A percentile compares a stretch with the other conserved stretches of the same genome.
phyloP scores from a whole-genome alignment of 2,329 filamentous ascomycete genomes.

The Cladophialophora exuberans region DNA sequence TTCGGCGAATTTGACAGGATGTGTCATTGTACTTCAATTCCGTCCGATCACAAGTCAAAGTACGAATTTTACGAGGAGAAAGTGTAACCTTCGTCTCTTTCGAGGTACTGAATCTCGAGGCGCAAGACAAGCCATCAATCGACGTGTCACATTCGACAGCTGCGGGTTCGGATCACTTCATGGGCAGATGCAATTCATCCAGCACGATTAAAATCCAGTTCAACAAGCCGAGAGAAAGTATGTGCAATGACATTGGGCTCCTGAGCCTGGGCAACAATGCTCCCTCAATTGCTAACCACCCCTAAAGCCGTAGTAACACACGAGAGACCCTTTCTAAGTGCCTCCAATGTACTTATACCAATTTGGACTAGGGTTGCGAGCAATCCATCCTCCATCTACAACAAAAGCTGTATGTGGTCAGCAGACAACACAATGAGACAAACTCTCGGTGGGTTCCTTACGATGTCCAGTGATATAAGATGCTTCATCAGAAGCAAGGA shows the following conservation, averaged over 20 bases:
- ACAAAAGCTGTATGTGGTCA: constrained; percentile 17
- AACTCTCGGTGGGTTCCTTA: constrained; percentile 4
- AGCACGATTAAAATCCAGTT: background rate
- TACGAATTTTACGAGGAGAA: background rate
- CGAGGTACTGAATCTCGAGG: background rate
- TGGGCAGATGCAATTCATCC: background rate
- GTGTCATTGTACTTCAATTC: background rate
- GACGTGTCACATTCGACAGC: background rate
- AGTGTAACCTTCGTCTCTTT: background rate
- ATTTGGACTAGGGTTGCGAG: constrained; percentile 22
- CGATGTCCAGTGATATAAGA: constrained; percentile 24
- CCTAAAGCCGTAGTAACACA: background rate
- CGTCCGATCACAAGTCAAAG: background rate
- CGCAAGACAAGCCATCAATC: constrained; percentile 2
- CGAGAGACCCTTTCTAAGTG: background rate
- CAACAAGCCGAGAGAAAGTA: constrained; percentile 3
- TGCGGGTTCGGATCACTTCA: background rate
- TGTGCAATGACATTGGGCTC: background rate
- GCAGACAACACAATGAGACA: background rate
- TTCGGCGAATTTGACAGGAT: constrained; percentile 13
- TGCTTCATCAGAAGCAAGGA: constrained; percentile 17
- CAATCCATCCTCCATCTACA: constrained; percentile 23
- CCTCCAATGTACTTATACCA: constrained; percentile 20
- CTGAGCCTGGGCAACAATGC: background rate
- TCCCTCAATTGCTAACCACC: background rate